These are phyloP conservation scores for Fusarium torulosum DNA, from an alignment of 2,329 filamentous ascomycete species.

Conservation along the genomic window DNA sequence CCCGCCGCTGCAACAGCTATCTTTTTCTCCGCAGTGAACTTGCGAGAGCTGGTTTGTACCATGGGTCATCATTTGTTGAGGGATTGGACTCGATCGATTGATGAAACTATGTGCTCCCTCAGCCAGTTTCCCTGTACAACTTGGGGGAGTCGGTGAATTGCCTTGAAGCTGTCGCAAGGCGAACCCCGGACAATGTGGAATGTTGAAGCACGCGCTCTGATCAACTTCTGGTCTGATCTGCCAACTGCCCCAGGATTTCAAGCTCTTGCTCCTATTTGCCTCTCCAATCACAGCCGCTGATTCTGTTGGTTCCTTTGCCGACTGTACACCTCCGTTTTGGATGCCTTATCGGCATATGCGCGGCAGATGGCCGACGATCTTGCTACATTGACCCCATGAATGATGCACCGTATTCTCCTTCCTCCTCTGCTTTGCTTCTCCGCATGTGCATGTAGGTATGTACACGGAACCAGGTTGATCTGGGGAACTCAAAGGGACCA, in stretches of 20 bases:
- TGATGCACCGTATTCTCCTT: constrained; percentile 8
- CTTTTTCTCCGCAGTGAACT: constrained; percentile 4
- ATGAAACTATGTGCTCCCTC: neutral
- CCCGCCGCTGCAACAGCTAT: neutral
- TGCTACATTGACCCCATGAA: constrained; percentile 42
- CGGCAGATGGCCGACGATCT: constrained; percentile 49
- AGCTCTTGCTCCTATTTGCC: constrained; percentile 33
- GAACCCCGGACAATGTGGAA: constrained; percentile 34
- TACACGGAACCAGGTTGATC: constrained; percentile 16
- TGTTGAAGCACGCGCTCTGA: constrained; percentile 41
- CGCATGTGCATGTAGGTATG: constrained; percentile 11
- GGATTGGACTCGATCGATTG: neutral
- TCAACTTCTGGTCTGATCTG: constrained; percentile 49
- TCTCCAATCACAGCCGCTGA: constrained; percentile 42
- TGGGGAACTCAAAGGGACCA: constrained; percentile 22
- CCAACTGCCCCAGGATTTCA: constrained; percentile 27
- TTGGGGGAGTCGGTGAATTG: constrained; percentile 24
- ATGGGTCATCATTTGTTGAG: constrained; percentile 4
- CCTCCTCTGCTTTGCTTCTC: constrained; percentile 21
- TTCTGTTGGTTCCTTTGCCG: constrained; percentile 20
- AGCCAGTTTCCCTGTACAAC: neutral
- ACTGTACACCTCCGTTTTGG: constrained; percentile 23
- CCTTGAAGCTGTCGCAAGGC: constrained; percentile 19
- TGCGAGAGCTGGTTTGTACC: neutral
- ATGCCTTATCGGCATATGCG: constrained; percentile 49